Evolutionary conservation across 257 asterid genomes (phyloP).

Genomic region (Perilla frutescens): DNA sequence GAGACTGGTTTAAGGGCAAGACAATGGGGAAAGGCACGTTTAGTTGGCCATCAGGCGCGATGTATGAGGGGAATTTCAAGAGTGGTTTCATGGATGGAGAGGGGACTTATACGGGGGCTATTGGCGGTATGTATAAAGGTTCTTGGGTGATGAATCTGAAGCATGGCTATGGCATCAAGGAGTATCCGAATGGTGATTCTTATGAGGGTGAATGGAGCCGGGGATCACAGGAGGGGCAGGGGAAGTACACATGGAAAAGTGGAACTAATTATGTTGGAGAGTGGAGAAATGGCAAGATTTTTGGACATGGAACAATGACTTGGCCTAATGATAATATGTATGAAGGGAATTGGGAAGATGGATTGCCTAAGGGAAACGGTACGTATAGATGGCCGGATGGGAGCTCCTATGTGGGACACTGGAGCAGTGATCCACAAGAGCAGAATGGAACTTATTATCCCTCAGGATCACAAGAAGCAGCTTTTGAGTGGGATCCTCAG

Average conservation of each 20-base stretch:
- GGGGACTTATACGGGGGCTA: conserved; percentile 69
- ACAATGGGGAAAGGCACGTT: conserved; percentile 78
- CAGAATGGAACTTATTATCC: conserved; percentile 78
- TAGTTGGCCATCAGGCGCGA: conserved; percentile 90
- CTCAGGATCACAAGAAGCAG: conserved; percentile 61
- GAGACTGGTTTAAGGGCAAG: conserved; percentile 86
- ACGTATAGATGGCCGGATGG: conserved; percentile 73
- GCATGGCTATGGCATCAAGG: conserved; percentile 74
- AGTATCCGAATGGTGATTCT: conserved; percentile 67
- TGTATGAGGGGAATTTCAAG: conserved; percentile 82
- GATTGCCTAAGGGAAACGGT: conserved; percentile 76
- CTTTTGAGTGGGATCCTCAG: conserved; percentile 81
- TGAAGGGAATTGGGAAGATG: conserved; percentile 86
- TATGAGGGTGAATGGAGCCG: conserved; percentile 92
- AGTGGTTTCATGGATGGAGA: conserved; percentile 98
- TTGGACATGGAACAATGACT: conserved; percentile 64
- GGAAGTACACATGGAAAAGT: conserved; percentile 76
- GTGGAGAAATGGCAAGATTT: conserved; percentile 71
- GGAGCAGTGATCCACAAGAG: conserved; percentile 77
- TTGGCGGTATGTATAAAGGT: conserved; percentile 67
- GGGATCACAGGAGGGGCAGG: conserved; percentile 75
- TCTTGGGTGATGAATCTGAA: conserved; percentile 87
- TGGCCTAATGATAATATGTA: conserved; percentile 69
- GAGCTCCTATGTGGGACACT: conserved; percentile 71
- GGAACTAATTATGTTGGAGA: conserved; percentile 75